Base-by-base conservation (phyloP, 2,329 filamentous ascomycete species). In the Alternaria panax region DNA sequence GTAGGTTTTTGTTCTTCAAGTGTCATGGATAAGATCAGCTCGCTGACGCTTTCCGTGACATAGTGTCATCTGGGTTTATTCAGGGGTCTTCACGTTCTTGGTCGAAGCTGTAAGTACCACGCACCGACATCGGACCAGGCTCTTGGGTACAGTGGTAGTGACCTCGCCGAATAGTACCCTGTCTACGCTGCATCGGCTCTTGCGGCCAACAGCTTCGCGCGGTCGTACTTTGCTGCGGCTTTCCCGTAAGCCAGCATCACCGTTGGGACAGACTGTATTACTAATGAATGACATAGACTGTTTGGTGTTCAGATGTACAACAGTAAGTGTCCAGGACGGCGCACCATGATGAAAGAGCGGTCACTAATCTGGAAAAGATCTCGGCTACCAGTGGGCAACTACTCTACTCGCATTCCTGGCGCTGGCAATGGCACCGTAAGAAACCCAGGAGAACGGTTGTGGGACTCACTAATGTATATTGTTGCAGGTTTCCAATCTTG, bases 11-110 rank as follows among this genome's bases (percentile, higher is more conserved):
- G 60, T 41, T n/a, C 65, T 72, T 46, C 25, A 59, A 47, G 60
- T 67, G 66, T 59, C 64, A 66, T 71, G 7, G 57, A 69, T 65
- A 27, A 34, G 55, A 65, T 60, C 34, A 65, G 59, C 38, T 75
- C 70, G 60, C 75, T 77, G 71, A 78, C 69, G 65, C 59, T 16
- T 32, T 52, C 41, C 60, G 70, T 70, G 54, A 59, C 51, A 43
- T 66, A 92, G 91, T 52, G 89, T 87, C 54, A 85, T 96, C 60
- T 85, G 96, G 58, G 87, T 90, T 28, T 97, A 92, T 78, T 89
- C 87, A 57, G 92, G 92, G 52, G 87, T 96, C 66, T 97, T 96
- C 78, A 96, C 92, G 12, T 97, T 96, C 80, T 81, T 96, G 64
- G 92, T 94, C 11, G 87, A 89, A 67, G 79, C 78, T 66, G 80